Base-by-base conservation (phyloP, 148 eudicot species). In the Vaccinium darrowii region DNA sequence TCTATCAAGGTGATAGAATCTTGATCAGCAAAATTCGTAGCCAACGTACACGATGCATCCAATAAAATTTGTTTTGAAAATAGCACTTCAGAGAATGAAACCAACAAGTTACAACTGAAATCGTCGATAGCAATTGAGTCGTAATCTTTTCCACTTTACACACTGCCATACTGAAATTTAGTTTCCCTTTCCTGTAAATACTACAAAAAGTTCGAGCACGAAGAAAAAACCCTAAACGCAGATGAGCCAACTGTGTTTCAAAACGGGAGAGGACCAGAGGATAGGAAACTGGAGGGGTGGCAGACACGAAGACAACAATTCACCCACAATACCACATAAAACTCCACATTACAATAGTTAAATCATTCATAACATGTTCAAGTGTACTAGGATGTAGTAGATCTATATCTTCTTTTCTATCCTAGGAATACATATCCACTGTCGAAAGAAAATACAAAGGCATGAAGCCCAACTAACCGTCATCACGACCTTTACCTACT, bases 391-490 rank as follows among this genome's bases (percentile, higher is more conserved):
- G 19, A 78, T 51, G 58, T 77, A n/a, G n/a, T n/a, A n/a, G n/a
- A 51, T 54, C 63, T 79, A 54, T 79, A 19, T 15, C 60, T n/a
- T 51, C 36, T 43, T 78, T 25, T 78, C 58, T 78, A 78, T 78
- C 39, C 80, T 52, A 78, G 60, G 23, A 78, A 25, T 78, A 23
- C 80, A 25, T 23, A 78, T 27, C 80, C 80, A 77, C 15, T 47
- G 39, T 76, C 58, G 53, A 50, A 30, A 6, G 49, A 14, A 50
- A 15, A 3, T 16, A 27, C 36, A 54, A 27, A 79, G 54, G 15
- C 65, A 53, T 51, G 36, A 76, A 30, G 33, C 10, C 18, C 49
- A 47, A 19, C 8, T 10, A 47, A 54, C 65, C 8, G 39, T 79
- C 23, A 8, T 7, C 43, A 1, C n/a, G 33, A 27, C 65, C 47